Conservation (phyloP, 495 filamentous ascomycete species). For the Penicillium subrubescens region DNA sequence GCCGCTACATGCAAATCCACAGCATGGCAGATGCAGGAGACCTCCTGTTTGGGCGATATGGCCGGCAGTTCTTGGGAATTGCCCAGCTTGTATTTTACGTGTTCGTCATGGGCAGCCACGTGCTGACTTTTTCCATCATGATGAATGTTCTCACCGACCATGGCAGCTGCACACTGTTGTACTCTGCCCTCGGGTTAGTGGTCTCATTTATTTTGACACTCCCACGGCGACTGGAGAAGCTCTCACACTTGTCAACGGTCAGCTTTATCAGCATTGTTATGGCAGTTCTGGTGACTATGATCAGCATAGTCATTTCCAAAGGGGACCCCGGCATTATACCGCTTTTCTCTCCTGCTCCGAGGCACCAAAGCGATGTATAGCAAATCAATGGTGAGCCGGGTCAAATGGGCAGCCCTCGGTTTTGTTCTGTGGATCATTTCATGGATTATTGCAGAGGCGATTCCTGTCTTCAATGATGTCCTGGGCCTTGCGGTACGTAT, state of each 20-base stretch:
- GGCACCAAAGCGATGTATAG: constrained; percentile 51
- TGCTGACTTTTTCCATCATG: constrained; percentile 71
- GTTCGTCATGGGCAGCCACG: constrained; percentile 74
- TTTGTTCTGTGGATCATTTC: constrained; percentile 56
- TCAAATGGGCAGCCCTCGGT: constrained; percentile 56
- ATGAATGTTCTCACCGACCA: constrained; percentile 64
- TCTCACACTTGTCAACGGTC: constrained; percentile 58
- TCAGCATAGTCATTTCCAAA: constrained; percentile 50
- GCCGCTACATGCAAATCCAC: constrained; percentile 60
- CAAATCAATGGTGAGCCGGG: constrained; percentile 39
- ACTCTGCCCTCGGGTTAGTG: constrained; percentile 59
- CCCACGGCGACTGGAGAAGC: constrained; percentile 58
- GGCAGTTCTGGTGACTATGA: constrained; percentile 67
- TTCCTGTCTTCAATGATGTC: constrained; percentile 66
- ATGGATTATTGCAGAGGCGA: constrained; percentile 65
- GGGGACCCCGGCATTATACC: constrained; percentile 45
- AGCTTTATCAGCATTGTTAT: constrained; percentile 63
- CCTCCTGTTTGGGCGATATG: constrained; percentile 58
- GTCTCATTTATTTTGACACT: constrained; percentile 61
- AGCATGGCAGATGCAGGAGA: constrained; percentile 68
- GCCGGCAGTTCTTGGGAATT: constrained; percentile 58
- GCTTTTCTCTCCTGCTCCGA: constrained; percentile 40
- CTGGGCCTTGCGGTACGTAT: constrained; percentile 43
- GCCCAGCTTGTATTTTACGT: constrained; percentile 64
- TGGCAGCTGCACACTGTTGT: constrained; percentile 63